phyloP scores from a whole-genome alignment of 2,329 filamentous ascomycete genomes.

The Salinomyces thailandicus region DNA sequence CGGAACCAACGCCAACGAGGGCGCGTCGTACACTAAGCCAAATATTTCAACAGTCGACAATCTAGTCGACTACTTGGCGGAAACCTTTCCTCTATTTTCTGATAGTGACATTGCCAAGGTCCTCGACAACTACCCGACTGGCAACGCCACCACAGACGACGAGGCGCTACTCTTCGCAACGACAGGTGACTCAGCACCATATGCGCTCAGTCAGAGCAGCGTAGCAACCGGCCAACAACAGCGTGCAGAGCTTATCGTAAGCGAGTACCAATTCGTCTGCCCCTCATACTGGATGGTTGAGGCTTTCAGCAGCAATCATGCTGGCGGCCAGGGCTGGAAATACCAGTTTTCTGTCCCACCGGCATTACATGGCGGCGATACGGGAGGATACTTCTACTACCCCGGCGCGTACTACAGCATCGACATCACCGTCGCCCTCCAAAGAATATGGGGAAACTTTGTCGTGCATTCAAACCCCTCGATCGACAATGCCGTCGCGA shows the following conservation, averaged over 20 bases:
- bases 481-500: slow-evolving; percentile 27
- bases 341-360: slow-evolving; percentile 41
- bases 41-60: slow-evolving; percentile 33
- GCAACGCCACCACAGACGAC: slow-evolving; percentile 18
- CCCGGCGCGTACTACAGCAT: slow-evolving; percentile 8
- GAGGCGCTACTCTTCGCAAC: slow-evolving; percentile 23
- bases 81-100: slow-evolving; percentile 33
- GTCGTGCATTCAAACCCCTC: slow-evolving; percentile 33
- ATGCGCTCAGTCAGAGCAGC: slow-evolving; percentile 41
- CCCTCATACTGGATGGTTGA: slow-evolving; percentile 47
- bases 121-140: slow-evolving; percentile 29
- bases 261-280: slow-evolving; percentile 43
- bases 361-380: slow-evolving; percentile 32
- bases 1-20: slow-evolving; percentile 44
- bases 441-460: slow-evolving; percentile 38
- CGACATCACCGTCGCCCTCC: slow-evolving; percentile 15
- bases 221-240: slow-evolving; percentile 46
- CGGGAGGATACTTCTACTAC: slow-evolving; percentile 28
- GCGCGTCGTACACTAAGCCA: slow-evolving; percentile 34
- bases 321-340: slow-evolving; percentile 30
- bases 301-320: slow-evolving; percentile 29
- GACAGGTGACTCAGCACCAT: slow-evolving; percentile 27
- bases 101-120: slow-evolving; percentile 31
- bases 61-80: slow-evolving; percentile 32
- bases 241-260: slow-evolving; percentile 43